Base-by-base conservation (phyloP, 2,329 filamentous ascomycete species). In the Camillea tinctor region DNA sequence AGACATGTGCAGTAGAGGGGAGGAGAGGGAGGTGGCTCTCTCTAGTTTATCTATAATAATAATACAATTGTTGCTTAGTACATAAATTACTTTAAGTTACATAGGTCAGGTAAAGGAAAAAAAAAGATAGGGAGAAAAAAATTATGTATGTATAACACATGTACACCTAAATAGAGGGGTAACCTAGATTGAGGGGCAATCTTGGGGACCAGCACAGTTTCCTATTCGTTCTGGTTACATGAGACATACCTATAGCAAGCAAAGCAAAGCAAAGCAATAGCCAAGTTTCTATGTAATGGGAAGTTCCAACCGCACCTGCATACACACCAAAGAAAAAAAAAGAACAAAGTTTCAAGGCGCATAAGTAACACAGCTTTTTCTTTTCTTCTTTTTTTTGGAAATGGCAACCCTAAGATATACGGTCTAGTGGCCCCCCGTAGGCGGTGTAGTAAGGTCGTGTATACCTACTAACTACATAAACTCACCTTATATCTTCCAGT, bases 1-100 rank as follows among this genome's bases (percentile, higher is more conserved):
- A 64, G 68, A 71, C 69, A 71, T 71, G 59, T 64, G 68, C 54
- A 60, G 22, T 61, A 50, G 20, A 56, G 58, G 22, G 50, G 17
- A 49, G n/a, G 20, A 49, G 44, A 49, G 44, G 44, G 44, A 49
- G 44, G 44, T 49, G 44, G 44, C 13, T 30, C 13, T 11, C 7
- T 11, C 26, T 11, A 3, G 26, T 30, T 30, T 30, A 30, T n/a
- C 36, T 44, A 44, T 44, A 44, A 44, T 44, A 44, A 44, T 44
- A 44, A 44, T 44, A 44, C 36, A 44, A 44, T 15, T n/a, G 17
- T 15, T 44, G 36, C 36, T 30, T 15, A 44, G 36, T 44, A 44
- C 24, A 4, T 26, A 26, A 26, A 4, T 26, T 26, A 26, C 26
- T 11, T 30, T 11, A 30, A 11, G 7, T 30, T 2, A 30, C 7